These are phyloP conservation scores for Carex scoparia DNA, from an alignment of 176 grass and related monocot species.

Conservation along the genomic window DNA sequence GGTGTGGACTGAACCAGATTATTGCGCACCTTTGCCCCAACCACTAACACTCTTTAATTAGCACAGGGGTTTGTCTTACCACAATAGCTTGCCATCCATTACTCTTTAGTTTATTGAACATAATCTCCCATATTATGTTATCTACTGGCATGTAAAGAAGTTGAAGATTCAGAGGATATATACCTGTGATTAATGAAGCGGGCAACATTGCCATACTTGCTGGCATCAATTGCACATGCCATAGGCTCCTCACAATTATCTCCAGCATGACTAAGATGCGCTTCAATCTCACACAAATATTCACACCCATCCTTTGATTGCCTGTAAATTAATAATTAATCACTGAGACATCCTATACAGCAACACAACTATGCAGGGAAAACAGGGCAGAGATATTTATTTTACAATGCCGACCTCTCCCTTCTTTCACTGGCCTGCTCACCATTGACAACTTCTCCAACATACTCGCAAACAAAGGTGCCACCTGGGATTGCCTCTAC, in stretches of 20 bases:
- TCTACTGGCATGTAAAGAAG: background rate
- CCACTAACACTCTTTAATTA: background rate
- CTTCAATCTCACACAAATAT: conserved; percentile 60
- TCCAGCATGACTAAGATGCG: conserved; percentile 51
- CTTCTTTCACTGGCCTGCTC: conserved; percentile 39
- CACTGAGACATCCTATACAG: background rate
- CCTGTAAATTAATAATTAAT: conserved; percentile 41
- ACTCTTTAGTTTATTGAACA: background rate
- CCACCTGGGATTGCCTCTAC: conserved; percentile 68
- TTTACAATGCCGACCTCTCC: conserved; percentile 37
- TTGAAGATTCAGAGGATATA: background rate
- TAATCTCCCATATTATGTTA: background rate
- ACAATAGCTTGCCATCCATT: background rate
- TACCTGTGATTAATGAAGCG: conserved; percentile 99
- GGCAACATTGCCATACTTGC: conserved; percentile 76
- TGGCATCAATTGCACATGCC: conserved; percentile 65
- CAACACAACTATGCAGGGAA: background rate
- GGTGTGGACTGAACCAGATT: background rate
- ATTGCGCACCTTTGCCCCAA: background rate
- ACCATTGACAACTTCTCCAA: conserved; percentile 69
- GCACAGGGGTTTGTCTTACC: background rate
- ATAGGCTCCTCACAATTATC: conserved; percentile 35
- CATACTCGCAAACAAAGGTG: conserved; percentile 90
- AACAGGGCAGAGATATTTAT: background rate
- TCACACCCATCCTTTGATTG: conserved; percentile 34